These are phyloP conservation scores for Apiospora kogelbergensis DNA, from an alignment of 2,329 filamentous ascomycete species.

Conservation along the genomic window DNA sequence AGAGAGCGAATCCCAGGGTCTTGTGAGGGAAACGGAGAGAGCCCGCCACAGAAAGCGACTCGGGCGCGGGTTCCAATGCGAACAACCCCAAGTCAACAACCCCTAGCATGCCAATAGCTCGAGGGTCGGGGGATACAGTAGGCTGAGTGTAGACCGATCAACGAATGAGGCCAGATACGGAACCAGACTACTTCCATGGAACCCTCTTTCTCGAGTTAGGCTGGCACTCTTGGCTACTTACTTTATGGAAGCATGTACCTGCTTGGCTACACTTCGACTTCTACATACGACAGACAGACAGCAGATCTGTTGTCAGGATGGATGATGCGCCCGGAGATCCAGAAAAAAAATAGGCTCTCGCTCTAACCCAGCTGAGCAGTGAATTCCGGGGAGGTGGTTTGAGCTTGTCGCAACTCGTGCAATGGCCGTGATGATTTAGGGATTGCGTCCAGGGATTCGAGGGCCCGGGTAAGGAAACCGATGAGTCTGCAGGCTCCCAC, in stretches of 20 bases:
- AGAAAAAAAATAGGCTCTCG: background rate
- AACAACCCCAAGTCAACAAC: background rate
- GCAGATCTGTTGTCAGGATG: too few relatives aligned
- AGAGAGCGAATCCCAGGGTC: background rate
- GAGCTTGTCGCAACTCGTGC: background rate
- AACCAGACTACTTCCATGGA: background rate
- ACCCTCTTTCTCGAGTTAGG: background rate
- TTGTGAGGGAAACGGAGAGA: background rate
- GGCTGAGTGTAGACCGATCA: background rate
- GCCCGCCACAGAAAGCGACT: background rate
- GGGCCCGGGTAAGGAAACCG: conserved; percentile 4
- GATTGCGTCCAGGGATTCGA: background rate
- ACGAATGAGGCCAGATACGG: background rate
- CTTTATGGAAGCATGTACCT: background rate
- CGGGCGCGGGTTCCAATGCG: background rate
- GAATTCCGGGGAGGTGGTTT: background rate
- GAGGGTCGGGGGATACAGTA: background rate
- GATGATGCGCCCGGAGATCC: background rate
- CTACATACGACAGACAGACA: too few relatives aligned
- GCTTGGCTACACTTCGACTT: background rate
- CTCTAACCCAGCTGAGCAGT: background rate
- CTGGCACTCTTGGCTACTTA: background rate
- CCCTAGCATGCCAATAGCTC: background rate
- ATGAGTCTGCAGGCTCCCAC: background rate
- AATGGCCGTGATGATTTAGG: background rate